Evolutionary conservation across 352 stramenopile species (phyloP).

Genomic region (Phytophthora hybrid): DNA sequence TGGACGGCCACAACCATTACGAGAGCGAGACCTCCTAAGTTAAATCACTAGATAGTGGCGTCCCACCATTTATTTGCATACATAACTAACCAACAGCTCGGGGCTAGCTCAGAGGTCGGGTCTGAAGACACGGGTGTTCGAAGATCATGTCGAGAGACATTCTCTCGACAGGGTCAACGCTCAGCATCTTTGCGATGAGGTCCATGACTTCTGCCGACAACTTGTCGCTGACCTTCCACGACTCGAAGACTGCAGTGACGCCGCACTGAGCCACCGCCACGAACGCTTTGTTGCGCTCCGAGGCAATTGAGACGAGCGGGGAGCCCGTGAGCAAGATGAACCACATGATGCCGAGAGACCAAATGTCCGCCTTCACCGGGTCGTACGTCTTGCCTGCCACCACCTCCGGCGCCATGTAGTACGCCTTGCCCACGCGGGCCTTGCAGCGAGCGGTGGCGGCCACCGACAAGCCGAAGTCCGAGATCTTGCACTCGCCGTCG

Average conservation of each 20-base stretch:
- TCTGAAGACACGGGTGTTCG: background rate
- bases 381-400: constrained; percentile 85
- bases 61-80: no score
- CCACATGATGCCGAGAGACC: constrained; percentile 91
- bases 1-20: no score
- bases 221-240: constrained; percentile 21
- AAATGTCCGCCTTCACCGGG: constrained; percentile 93
- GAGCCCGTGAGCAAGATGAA: constrained; percentile 95
- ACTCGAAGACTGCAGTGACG: background rate
- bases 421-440: constrained; percentile 88
- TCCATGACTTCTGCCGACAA: constrained; percentile 26
- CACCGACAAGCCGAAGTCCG: constrained; percentile 66
- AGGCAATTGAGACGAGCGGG: constrained; percentile 53
- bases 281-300: constrained; percentile 38
- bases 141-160: constrained; percentile 23
- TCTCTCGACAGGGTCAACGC: constrained; percentile 16
- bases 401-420: constrained; percentile 96
- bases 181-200: constrained; percentile 40
- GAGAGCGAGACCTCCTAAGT: no score
- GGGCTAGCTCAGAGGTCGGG: no score
- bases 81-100: no score
- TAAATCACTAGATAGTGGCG: no score
- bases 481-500: constrained; percentile 53
- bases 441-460: constrained; percentile 57
- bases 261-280: constrained; percentile 38